Percentiles rank a stretch among this genome's conserved stretches.
Evolutionary conservation across 164 flowering plant species (phyloP).

Genomic region (Vitis cinerea): DNA sequence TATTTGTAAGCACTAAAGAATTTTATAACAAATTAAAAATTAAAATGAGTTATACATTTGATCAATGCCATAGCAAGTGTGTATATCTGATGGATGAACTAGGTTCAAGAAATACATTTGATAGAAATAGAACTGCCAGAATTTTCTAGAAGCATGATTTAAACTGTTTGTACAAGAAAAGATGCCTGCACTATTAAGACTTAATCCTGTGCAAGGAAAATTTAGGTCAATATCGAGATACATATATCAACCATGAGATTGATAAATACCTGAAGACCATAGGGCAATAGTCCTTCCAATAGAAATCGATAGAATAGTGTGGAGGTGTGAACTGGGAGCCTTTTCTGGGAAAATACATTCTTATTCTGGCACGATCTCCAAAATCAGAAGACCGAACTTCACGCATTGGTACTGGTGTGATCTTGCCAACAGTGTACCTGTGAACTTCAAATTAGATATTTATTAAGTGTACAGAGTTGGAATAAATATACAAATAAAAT

Average conservation of each 20-base stretch:
- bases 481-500: background rate
- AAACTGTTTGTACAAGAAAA: too few relatives aligned
- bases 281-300: conserved; percentile 98
- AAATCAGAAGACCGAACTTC: conserved; percentile 94
- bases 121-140: too few relatives aligned
- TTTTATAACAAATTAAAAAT: too few relatives aligned
- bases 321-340: conserved; percentile 94
- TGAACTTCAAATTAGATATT: conserved; percentile 23
- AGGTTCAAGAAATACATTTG: too few relatives aligned
- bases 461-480: background rate
- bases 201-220: background rate
- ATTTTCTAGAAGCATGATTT: too few relatives aligned
- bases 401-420: conserved; percentile 92
- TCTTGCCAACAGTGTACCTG: conserved; percentile 98
- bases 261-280: conserved; percentile 89
- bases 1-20: too few relatives aligned
- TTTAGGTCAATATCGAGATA: background rate
- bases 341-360: conserved; percentile 79
- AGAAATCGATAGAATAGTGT: conserved; percentile 74
- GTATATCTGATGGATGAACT: too few relatives aligned
- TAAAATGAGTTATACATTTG: too few relatives aligned
- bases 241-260: background rate
- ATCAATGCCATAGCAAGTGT: too few relatives aligned
- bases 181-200: too few relatives aligned
- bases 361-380: conserved; percentile 84